Conservation (phyloP, 2,329 filamentous ascomycete genomes). For the Chaetomium olivaceum region DNA sequence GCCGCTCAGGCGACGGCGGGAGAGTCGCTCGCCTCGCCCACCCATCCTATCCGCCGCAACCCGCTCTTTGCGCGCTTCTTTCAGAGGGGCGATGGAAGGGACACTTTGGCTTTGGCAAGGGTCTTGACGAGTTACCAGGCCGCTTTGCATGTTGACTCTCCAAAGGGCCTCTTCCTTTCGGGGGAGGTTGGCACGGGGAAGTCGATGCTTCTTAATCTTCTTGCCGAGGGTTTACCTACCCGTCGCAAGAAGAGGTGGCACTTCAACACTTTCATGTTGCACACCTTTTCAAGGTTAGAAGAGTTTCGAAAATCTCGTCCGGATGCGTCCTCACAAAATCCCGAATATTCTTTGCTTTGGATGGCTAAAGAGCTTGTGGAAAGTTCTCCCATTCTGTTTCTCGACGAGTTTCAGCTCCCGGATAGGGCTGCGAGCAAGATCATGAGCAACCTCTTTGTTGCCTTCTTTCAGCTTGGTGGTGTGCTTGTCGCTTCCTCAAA, state of each 20-base stretch:
- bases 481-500: conserved; percentile 81
- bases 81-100: conserved; percentile 54
- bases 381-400: conserved; percentile 72
- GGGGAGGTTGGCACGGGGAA: conserved; percentile 84
- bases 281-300: conserved; percentile 72
- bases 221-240: conserved; percentile 76
- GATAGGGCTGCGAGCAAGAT: conserved; percentile 78
- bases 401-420: conserved; percentile 83
- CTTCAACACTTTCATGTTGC: conserved; percentile 85
- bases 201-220: conserved; percentile 79
- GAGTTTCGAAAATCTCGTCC: conserved; percentile 51
- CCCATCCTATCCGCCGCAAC: conserved; percentile 59
- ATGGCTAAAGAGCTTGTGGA: conserved; percentile 75
- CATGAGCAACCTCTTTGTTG: conserved; percentile 73
- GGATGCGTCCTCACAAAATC: conserved; percentile 30
- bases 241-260: conserved; percentile 74
- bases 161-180: conserved; percentile 73
- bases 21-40: conserved; percentile 49
- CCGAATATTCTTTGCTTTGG: conserved; percentile 69
- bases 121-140: conserved; percentile 71
- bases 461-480: conserved; percentile 79
- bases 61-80: conserved; percentile 62
- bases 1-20: conserved; percentile 38
- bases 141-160: conserved; percentile 70
- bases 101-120: conserved; percentile 65